Evolutionary conservation across 2,329 filamentous ascomycete genomes (phyloP).

Genomic region (Fusarium haematococcum): DNA sequence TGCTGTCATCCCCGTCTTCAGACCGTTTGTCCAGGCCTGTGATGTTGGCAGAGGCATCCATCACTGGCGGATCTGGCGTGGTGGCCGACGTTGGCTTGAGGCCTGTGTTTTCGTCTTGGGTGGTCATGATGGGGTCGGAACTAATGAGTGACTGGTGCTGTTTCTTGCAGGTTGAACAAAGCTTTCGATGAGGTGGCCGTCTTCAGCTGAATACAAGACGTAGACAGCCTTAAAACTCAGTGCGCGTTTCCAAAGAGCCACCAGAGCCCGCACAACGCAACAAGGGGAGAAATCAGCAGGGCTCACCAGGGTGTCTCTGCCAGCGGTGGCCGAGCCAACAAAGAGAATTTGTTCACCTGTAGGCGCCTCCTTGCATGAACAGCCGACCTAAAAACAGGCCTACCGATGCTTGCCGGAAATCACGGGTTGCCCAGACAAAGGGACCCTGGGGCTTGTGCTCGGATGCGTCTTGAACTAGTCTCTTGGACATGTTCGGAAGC

Average conservation of each 20-base stretch:
- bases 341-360: neutral
- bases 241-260: neutral
- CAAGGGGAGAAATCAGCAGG: neutral
- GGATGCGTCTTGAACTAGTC: neutral
- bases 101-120: neutral
- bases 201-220: neutral
- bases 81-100: neutral
- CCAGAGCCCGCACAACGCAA: neutral
- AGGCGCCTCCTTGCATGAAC: neutral
- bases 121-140: neutral
- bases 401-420: neutral
- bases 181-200: neutral
- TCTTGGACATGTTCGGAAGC: neutral
- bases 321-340: neutral
- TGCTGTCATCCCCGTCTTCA: neutral
- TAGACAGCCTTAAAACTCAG: neutral
- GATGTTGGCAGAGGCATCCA: neutral
- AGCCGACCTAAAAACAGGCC: neutral
- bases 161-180: neutral
- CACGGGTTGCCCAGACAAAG: neutral
- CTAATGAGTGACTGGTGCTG: neutral
- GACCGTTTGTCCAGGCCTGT: neutral
- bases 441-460: neutral
- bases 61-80: neutral
- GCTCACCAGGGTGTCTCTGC: neutral